Evolutionary conservation across 1,284 basidiomycete genomes (phyloP), one percentile per base, ranked within the genome.

Genomic region (Cryptococcus maquisensis): DNA sequence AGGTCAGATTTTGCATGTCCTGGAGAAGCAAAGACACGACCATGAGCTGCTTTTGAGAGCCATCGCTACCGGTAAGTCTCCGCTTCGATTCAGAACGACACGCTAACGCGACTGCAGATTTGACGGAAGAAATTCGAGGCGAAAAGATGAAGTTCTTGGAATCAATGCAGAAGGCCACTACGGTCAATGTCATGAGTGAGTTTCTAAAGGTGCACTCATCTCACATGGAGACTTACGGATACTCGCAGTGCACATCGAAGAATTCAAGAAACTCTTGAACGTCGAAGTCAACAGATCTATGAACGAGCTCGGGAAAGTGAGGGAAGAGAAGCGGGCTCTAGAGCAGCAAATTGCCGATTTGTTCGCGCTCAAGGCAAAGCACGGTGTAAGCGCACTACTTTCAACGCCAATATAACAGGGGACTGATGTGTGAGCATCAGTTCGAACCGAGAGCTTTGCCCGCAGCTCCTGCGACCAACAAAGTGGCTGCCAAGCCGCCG

Each of bases 141-240:
- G 88, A 92, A 74, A 79, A 88, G 42, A 74, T 92, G 51, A 79
- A 87, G 4, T 92, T 93, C 66, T 86, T 92, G 10, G 90, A 93
- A 63, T 87, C 89, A 16, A 93, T 92, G 89, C 87, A 87, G 67
- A 85, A 90, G 62, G 90, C 89, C 1, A 92, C 90, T 0, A 83
- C 83, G 1, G 87, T 91, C 67, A 90, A 92, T 61, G 84, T 92
- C 7, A 83, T 87, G 68, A 78, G 88, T 88, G 71, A 74, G 81
- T 69, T 18, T 21, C n/a, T n/a, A n/a, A 16, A 13, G 18, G 23
- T 18, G n/a, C 32, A 23, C 16, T 16, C 20, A 44, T n/a, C 23
- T 7, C 9, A 9, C 4, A 23, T 44, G 43, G 15, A 16, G 43
- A 45, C 42, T 50, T 12, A 13, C 28, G 10, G 36, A 28, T 21